Evolutionary conservation across 352 stramenopile species (phyloP).

Genomic region (Globisporangium echinulatum): DNA sequence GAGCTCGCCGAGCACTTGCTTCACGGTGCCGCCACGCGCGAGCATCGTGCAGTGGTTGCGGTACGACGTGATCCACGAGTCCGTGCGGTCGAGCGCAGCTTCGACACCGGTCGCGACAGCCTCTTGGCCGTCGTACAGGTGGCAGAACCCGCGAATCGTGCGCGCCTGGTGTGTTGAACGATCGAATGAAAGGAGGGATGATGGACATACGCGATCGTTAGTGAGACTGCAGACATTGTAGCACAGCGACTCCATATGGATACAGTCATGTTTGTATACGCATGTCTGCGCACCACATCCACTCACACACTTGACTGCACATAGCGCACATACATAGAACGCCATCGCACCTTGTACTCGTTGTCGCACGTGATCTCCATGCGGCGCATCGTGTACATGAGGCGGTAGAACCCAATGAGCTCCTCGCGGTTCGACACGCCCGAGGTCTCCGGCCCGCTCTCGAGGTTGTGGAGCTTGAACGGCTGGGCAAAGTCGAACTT

Average conservation of each 20-base stretch:
- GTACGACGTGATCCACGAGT: conserved; percentile 99
- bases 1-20: conserved; percentile 93
- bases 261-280: no score
- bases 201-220: no score
- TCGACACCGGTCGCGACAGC: conserved; percentile 98
- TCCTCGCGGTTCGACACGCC: conserved; percentile 93
- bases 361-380: conserved; percentile 99
- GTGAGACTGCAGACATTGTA: no score
- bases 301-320: no score
- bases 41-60: conserved; percentile 98
- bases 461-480: conserved; percentile 81
- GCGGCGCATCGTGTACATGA: conserved; percentile 99
- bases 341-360: conserved; percentile 93
- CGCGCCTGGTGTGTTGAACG: conserved; percentile 20
- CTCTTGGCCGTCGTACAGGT: conserved; percentile 99
- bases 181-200: no score
- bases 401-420: conserved; percentile 93
- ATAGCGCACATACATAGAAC: no score
- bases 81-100: conserved; percentile 89
- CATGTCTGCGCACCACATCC: no score
- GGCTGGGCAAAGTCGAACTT: conserved; percentile 64
- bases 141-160: conserved; percentile 98
- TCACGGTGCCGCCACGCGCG: conserved; percentile 90
- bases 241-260: no score
- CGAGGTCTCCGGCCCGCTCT: conserved; percentile 51